These are phyloP conservation scores for Atkinsonella hypoxylon DNA, from an alignment of 2,329 filamentous ascomycete species.

Conservation along the genomic window DNA sequence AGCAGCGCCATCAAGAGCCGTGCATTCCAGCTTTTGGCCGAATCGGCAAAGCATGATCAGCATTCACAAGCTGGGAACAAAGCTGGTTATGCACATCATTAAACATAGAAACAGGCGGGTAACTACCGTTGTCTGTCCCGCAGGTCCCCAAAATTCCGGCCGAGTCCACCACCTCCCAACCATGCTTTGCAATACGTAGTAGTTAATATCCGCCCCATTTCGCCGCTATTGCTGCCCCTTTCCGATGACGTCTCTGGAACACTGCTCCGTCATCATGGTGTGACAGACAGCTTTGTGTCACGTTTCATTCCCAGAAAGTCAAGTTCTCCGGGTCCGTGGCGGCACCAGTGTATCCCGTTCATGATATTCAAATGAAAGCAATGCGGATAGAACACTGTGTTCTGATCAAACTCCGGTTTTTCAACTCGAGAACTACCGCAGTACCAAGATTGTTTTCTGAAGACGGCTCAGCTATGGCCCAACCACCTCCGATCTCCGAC, in stretches of 20 bases:
- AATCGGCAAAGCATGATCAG: too few species aligned
- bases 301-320: background rate
- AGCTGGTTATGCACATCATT: too few species aligned
- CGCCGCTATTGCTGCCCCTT: background rate
- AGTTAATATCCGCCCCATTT: background rate
- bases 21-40: too few species aligned
- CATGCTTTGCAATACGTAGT: too few species aligned
- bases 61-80: too few species aligned
- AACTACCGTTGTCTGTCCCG: too few species aligned
- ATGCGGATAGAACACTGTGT: too few species aligned
- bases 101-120: too few species aligned
- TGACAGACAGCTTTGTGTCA: background rate
- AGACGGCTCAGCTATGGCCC: conserved; percentile 2
- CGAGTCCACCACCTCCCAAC: too few species aligned
- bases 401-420: too few species aligned
- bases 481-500: conserved; percentile 2
- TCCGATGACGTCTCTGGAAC: background rate
- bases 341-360: background rate
- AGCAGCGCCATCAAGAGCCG: too few species aligned
- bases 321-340: background rate
- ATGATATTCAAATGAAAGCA: background rate
- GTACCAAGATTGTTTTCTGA: background rate
- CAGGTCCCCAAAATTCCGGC: too few species aligned
- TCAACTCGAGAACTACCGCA: background rate
- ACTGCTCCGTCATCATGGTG: background rate